Evolutionary conservation across 495 filamentous ascomycete genomes (phyloP).

Genomic region (Bathelium albidoporum): DNA sequence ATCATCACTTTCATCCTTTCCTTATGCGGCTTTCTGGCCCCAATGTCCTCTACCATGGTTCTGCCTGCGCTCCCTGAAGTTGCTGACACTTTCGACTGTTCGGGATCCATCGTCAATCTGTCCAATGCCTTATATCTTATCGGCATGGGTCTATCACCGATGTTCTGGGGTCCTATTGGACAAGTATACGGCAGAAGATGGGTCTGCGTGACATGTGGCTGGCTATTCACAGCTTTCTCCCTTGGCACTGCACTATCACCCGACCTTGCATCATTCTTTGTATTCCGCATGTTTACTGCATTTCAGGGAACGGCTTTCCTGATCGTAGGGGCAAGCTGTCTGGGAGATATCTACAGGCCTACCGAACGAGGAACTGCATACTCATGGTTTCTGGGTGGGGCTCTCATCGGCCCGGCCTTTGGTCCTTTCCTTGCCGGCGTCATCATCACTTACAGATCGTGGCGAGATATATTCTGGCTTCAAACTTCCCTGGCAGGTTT

Average conservation of each 20-base stretch:
- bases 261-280: conserved; percentile 54
- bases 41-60: conserved; percentile 58
- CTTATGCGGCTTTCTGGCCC: conserved; percentile 57
- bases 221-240: conserved; percentile 52
- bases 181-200: conserved; percentile 55
- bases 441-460: conserved; percentile 58
- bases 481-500: conserved; percentile 52
- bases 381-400: conserved; percentile 60
- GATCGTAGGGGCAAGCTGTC: conserved; percentile 52
- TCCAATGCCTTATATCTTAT: conserved; percentile 60
- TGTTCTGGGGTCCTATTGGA: conserved; percentile 58
- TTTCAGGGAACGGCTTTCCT: conserved; percentile 64
- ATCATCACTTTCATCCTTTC: conserved; percentile 54
- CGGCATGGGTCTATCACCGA: conserved; percentile 58
- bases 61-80: conserved; percentile 62
- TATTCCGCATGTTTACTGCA: conserved; percentile 59
- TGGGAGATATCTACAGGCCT: conserved; percentile 37
- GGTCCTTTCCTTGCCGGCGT: conserved; percentile 52
- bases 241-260: conserved; percentile 58
- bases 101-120: conserved; percentile 55
- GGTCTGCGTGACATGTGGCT: conserved; percentile 36
- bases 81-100: conserved; percentile 49
- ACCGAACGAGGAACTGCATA: conserved; percentile 58
- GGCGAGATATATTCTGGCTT: conserved; percentile 65
- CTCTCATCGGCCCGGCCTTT: conserved; percentile 59